Evolutionary conservation across 352 stramenopile genomes (phyloP), one percentile per base, ranked within the genome.

Genomic region (Phytophthora cactorum): DNA sequence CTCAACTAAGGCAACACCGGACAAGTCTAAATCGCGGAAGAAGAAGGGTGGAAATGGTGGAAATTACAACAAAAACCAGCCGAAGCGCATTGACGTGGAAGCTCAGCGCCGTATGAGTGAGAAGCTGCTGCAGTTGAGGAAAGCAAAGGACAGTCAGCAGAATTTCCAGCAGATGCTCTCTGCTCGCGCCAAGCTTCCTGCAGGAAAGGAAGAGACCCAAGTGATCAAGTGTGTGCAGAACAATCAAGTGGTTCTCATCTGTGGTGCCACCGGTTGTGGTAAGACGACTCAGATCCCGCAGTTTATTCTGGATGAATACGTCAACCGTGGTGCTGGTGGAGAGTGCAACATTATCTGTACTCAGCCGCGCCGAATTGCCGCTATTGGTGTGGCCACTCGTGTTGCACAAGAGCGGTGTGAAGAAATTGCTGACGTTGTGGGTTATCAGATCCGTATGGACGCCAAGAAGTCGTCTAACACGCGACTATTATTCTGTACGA

Each of bases 261-360:
- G 91, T n/a, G 97, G 96, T 28, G 91, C 98, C 28, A 99, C 96
- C 8, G 95, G 96, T 46, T 98, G 92, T 71, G 96, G 96, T 50
- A 98, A 98, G 66, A 98, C 93, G 10, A 98, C 96, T 6, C 96
- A 99, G 70, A 95, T 99, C 28, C 97, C 97, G 38, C 97, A 99
- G 73, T 99, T 99, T 52, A 96, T 99, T 72, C 69, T 99, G 3
- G 97, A 99, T 64, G 82, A 98, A 22, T 93, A 82, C 65, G 95
- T 98, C 31, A 74, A 92, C 22, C 81, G 84, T 31, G 83, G 84
- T 14, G 76, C 83, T 38, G 91, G 91, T 22, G 85, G 89, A 2
- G 96, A 98, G 54, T 96, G 95, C 66, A 89, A 97, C 58, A 98
- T 99, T 71, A 82, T 99, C 44, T 97, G 98, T 77, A 98, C 95